These are phyloP conservation scores for Entomortierella lignicola DNA, from an alignment of 192 early-diverging fungal genomes.

Conservation along the genomic window DNA sequence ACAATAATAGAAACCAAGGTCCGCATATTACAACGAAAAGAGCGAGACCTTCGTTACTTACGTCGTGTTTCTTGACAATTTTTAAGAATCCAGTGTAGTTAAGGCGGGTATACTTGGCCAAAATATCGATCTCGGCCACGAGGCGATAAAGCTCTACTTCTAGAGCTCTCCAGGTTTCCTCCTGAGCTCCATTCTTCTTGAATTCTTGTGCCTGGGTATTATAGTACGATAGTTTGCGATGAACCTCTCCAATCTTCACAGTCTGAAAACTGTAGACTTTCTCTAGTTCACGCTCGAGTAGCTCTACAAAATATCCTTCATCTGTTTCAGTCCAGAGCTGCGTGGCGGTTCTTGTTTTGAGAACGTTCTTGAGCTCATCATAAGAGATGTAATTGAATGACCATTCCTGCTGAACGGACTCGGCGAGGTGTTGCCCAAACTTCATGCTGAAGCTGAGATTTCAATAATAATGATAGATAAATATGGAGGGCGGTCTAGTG, in stretches of 20 bases:
- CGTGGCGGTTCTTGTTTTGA: slow-evolving; percentile 72
- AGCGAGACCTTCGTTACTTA: slow-evolving; percentile 7
- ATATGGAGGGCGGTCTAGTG: too few relatives aligned
- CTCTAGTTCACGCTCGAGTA: slow-evolving; percentile 89
- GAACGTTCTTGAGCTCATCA: slow-evolving; percentile 85
- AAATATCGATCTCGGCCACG: slow-evolving; percentile 79
- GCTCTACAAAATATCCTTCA: slow-evolving; percentile 91
- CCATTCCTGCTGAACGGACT: slow-evolving; percentile 84
- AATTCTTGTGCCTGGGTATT: slow-evolving; percentile 72
- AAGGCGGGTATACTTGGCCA: slow-evolving; percentile 80
- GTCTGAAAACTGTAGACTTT: slow-evolving; percentile 68
- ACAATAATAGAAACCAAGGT: background rate
- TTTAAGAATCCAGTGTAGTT: slow-evolving; percentile 91
- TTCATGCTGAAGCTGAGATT: slow-evolving; percentile 69
- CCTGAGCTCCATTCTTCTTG: slow-evolving; percentile 78
- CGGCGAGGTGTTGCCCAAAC: slow-evolving; percentile 85
- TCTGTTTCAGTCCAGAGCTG: slow-evolving; percentile 85
- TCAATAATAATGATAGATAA: too few relatives aligned
- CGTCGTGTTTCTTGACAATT: slow-evolving; percentile 99
- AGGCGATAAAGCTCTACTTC: slow-evolving; percentile 79
- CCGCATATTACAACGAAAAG: too few relatives aligned
- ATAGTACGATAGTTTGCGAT: slow-evolving; percentile 34
- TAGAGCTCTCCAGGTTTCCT: slow-evolving; percentile 76
- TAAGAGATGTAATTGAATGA: slow-evolving; percentile 84
- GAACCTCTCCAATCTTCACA: slow-evolving; percentile 36